Base-by-base conservation (phyloP, 805 yeast genomes). In the Tanozyma kutaoensis region DNA sequence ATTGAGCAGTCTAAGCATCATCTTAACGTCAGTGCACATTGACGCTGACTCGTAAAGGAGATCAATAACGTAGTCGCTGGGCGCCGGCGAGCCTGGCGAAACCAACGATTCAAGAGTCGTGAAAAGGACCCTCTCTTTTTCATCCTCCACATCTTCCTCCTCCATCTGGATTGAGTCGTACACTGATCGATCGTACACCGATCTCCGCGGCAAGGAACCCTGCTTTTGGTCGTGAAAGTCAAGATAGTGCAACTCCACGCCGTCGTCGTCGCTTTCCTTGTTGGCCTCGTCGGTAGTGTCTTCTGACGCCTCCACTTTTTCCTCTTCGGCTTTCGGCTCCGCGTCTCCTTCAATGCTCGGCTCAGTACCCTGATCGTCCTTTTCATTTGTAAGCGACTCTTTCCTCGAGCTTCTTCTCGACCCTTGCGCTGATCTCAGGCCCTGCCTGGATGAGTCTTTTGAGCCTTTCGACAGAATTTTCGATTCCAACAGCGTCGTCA, bases 11-110 rank as follows among this genome's bases (percentile, higher is more conserved):
- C 79, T 52, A 25, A 73, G 40, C 62, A 76, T 62, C 32, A 79
- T 47, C 38, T 74, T 72, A 50, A 72, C 56, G 41, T 79, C 88
- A 33, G 73, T 66, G 0, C 70, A 70, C 23, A 75, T 45, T 0
- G 73, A 68, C 1, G 77, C 73, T 4, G 69, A 53, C 36, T 79
- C 81, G 39, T 68, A 70, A 24, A 78, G 65, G 24, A 71, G 45
- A 32, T 73, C 76, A 23, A 79, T 57, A 5, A 72, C 55, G 24
- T 55, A 50, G 32, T 69, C 74, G 10, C 66, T 55, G 4, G 84
- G 74, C 10, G 70, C 59, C 2, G 70, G 64, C 0, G 77, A 56
- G 28, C 61, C 55, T 2, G 76, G 69, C 0, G 72, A 61, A 0
- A 75, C 69, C 29, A 76, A 42, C 24, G 63, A 66, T 38, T 72